Conservation (phyloP, 441 rosid genomes). For the Bocquillonia castaneifolia region DNA sequence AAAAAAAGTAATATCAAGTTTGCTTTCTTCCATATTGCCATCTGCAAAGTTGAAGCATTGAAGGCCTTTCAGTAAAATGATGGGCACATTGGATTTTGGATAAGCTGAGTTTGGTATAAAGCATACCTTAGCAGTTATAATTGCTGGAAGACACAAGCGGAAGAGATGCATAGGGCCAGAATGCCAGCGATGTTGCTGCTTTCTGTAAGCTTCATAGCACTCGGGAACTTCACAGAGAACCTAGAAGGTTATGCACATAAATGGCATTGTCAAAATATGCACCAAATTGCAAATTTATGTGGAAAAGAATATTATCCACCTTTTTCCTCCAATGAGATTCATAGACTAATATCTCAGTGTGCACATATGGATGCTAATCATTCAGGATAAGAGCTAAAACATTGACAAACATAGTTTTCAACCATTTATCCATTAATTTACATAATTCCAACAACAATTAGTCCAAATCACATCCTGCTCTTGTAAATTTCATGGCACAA, state of each 20-base stretch:
- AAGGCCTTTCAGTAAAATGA: conserved; percentile 11
- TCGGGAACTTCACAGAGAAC: conserved; percentile 95
- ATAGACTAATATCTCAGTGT: neutral
- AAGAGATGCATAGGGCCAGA: conserved; percentile 97
- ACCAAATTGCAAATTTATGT: neutral
- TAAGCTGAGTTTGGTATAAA: neutral
- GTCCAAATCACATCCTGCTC: neutral
- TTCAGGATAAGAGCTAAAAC: neutral
- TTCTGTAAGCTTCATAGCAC: conserved; percentile 89
- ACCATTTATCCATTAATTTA: neutral
- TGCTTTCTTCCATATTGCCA: conserved; percentile 79
- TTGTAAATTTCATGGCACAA: neutral
- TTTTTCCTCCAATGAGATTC: neutral
- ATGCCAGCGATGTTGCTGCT: conserved; percentile 95
- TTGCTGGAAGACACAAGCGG: conserved; percentile 75
- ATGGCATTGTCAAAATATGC: conserved; percentile 4
- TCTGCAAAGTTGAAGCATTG: conserved; percentile 44
- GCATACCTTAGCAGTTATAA: conserved; percentile 68
- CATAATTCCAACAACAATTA: neutral
- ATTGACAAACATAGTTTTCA: neutral
- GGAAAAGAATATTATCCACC: neutral
- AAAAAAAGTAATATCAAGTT: conserved; percentile 77
- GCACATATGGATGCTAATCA: neutral
- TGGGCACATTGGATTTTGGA: neutral
- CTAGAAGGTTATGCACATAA: conserved; percentile 29